Conservation (phyloP, 306 rosid species). For the Argentina anserina region DNA sequence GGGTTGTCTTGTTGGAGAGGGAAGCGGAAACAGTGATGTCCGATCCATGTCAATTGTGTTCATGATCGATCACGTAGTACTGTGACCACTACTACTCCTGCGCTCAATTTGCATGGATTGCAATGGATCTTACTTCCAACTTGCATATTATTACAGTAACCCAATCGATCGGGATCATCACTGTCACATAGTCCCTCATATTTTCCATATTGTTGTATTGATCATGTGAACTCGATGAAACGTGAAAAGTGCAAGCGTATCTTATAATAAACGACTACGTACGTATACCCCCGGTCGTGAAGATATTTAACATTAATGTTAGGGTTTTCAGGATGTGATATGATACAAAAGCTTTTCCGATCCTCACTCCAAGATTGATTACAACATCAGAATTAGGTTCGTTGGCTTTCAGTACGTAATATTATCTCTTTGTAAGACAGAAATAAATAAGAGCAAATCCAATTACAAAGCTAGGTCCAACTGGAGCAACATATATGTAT, state of each 20-base stretch:
- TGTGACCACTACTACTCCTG: background rate
- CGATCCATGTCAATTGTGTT: background rate
- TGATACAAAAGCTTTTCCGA: no score
- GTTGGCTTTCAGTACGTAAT: no score
- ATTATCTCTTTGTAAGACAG: background rate
- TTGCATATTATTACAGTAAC: background rate
- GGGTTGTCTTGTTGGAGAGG: constrained; percentile 1
- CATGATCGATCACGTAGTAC: no score
- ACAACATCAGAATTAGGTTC: no score
- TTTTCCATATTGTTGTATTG: no score
- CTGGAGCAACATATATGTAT: background rate
- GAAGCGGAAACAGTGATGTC: background rate
- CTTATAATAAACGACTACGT: background rate
- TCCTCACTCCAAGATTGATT: no score
- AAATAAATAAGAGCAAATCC: background rate
- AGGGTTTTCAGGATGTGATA: no score
- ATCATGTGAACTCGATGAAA: background rate
- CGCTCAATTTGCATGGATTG: background rate
- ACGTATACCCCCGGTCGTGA: background rate
- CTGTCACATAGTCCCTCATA: background rate
- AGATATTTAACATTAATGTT: background rate
- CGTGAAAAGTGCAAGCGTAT: background rate
- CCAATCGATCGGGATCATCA: background rate
- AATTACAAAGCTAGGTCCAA: background rate
- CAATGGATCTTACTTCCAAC: background rate